Base-by-base conservation (phyloP, 129 eudicot genomes). In the Lactuca sativa region DNA sequence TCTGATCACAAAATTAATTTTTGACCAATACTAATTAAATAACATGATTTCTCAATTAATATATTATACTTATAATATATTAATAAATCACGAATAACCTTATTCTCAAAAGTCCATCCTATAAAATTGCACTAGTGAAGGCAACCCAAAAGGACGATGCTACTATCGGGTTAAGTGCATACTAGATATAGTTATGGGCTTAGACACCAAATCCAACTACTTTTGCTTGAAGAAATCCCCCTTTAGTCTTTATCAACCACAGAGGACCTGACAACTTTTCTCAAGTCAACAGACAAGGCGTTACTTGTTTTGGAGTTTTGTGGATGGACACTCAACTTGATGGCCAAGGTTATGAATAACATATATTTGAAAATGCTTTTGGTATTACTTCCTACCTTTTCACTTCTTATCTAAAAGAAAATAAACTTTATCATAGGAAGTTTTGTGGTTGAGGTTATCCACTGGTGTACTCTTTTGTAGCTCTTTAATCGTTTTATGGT, bases 261-360 rank as follows among this genome's bases (percentile, higher is more conserved):
- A 0, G 88, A 86, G 64, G 95, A 84, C 72, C 66, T 92, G 55
- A 81, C 81, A 68, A 71, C 78, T 53, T 92, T 92, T 74, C 74
- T 82, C 61, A 69, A 67, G 68, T 89, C 98, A 82, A 82, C 90
- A 56, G 95, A 92, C 83, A 89, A 81, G 84, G 84, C 95, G 71
- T 77, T 92, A 32, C 74, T 92, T 74, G 85, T 92, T 78, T 47
- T 82, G 58, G 98, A 92, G 68, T 83, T 85, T 52, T 92, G 98
- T 79, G 98, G 96, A 58, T 92, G 98, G 98, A 89, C 95, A 62
- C 73, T 80, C 59, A 82, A 70, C 59, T 72, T 88, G 82, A 78
- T 84, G 77, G 70, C 86, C 66, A 79, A 71, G 66, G 70, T 71
- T 61, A 75, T 75, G 84, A 79, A 69, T 44, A 80, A 79, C 65